Conservation (phyloP, 345 rosid genomes). For the Citrus glauca region DNA sequence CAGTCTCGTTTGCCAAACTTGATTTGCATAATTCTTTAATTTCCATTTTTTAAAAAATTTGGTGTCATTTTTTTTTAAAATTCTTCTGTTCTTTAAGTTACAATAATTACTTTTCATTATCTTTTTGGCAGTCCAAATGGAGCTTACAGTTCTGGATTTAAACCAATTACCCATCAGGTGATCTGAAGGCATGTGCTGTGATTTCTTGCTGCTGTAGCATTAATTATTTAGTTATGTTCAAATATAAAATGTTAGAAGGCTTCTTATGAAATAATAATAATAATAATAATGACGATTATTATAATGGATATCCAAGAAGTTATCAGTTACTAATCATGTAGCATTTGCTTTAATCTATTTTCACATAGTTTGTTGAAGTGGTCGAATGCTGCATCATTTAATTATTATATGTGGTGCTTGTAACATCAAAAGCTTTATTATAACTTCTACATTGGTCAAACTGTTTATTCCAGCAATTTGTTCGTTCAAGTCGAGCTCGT, state of each 20-base stretch:
- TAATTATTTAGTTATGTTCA: not conserved
- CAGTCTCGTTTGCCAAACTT: not conserved
- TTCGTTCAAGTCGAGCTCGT: constrained; percentile 60
- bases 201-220: constrained; percentile 21
- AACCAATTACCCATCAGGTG: constrained; percentile 98
- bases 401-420: not conserved
- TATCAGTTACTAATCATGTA: not conserved
- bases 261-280: not conserved
- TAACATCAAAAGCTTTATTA: not conserved
- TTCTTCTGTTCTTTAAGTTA: not conserved
- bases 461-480: constrained; percentile 53
- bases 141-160: constrained; percentile 95
- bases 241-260: not conserved
- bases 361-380: not conserved
- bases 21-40: not conserved
- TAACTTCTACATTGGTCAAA: not conserved
- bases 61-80: not conserved
- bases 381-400: not conserved
- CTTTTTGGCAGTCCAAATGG: constrained; percentile 80
- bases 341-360: not conserved
- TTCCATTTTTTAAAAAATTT: not conserved
- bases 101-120: not conserved
- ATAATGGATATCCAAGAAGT: not conserved
- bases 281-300: too few species aligned
- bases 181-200: constrained; percentile 54